Percentiles rank a stretch among this genome's conserved stretches.
Conservation (phyloP, 2,329 filamentous ascomycete species). For the Trichoderma oligosporum region DNA sequence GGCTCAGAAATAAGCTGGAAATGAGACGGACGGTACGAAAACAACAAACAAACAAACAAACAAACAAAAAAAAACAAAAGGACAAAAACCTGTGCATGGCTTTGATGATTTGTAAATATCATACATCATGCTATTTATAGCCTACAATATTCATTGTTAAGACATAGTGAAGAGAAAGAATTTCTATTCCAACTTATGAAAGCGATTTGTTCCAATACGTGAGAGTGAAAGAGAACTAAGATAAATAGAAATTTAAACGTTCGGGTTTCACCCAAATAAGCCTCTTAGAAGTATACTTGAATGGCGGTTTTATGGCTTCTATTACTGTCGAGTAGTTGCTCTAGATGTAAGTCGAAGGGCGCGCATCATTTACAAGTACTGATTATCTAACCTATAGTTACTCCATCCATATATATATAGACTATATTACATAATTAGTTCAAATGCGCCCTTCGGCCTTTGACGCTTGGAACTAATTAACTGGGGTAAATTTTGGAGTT, state of each 20-base stretch:
- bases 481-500: too few relatives aligned
- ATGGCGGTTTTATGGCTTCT: not conserved
- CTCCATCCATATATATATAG: too few relatives aligned
- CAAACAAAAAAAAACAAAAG: not conserved
- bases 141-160: not conserved
- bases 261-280: too few relatives aligned
- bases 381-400: too few relatives aligned
- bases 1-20: constrained; percentile 21
- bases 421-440: not conserved
- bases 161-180: constrained; percentile 3
- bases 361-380: too few relatives aligned
- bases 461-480: too few relatives aligned
- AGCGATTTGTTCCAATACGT: too few relatives aligned
- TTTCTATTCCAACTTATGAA: not conserved
- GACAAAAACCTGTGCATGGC: not conserved
- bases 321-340: not conserved
- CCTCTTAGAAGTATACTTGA: too few relatives aligned
- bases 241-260: too few relatives aligned
- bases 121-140: constrained; percentile 12
- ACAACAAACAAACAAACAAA: too few relatives aligned
- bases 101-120: constrained; percentile 9
- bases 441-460: not conserved
- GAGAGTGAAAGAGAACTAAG: too few relatives aligned
- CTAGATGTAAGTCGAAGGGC: too few relatives aligned
- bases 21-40: not conserved